Base-by-base conservation (phyloP, 1,284 basidiomycete species). In the Ceratobasidium sp. region DNA sequence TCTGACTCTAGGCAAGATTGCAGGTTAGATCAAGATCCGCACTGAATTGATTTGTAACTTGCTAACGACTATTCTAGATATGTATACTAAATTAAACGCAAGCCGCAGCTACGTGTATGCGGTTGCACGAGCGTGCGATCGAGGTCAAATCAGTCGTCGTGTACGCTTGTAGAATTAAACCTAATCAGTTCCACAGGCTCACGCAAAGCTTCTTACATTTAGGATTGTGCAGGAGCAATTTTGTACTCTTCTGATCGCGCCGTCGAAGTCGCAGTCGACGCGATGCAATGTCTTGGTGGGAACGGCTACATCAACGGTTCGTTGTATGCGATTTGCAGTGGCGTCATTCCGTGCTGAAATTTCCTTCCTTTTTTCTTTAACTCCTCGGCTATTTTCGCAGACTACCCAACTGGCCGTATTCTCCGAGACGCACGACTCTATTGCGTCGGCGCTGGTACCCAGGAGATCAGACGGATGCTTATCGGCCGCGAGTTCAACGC, bases 211-310 rank as follows among this genome's bases (percentile, higher is more conserved):
- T 41, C n/a, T 2, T 4, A n/a, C 16, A 30, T 16, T 26, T 52
- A 95, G 93, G 94, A 97, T 78, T 97, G 94, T 77, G 94, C 94
- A 18, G 94, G 94, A 16, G 93, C 92, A 1, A 97, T 97, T 75
- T 80, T 97, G 52, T 96, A 94, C 80, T 92, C 93, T 10, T 94
- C 94, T 0, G 95, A 97, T 78, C 90, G 89, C 76, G 91, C 93
- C 14, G 89, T 96, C 39, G 93, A 96, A 80, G 93, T 97, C n/a
- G 89, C 94, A 1, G 82, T 93, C 76, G 94, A 97, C 78, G 93
- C 89, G 5, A 93, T 94, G 89, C 94, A 97, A 78, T 94, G 92
- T 79, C 84, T 96, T 69, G 94, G 94, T 73, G 94, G 94, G 4
- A 96, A 96, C 79, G 94, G 94, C 6, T 96, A 96, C 79, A 94